phyloP scores from a whole-genome alignment of 73 alveolate genomes.

The Uronychia setigera region DNA sequence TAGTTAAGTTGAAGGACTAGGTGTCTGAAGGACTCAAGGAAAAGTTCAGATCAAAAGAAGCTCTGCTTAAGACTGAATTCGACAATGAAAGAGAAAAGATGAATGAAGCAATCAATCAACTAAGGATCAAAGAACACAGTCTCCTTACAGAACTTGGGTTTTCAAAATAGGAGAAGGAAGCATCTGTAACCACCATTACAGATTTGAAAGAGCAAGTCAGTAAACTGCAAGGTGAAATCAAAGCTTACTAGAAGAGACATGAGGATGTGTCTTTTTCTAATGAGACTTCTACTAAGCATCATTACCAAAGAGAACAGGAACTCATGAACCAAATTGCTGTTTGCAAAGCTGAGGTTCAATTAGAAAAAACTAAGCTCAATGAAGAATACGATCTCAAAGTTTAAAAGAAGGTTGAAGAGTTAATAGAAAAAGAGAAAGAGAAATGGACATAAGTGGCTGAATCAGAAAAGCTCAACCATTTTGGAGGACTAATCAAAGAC shows the following conservation, averaged over 20 bases:
- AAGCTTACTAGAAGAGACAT: not conserved
- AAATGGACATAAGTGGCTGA: not conserved
- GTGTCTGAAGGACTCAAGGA: not conserved
- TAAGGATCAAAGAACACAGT: not conserved
- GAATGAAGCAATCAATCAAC: not conserved
- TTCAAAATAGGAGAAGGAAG: too few relatives aligned
- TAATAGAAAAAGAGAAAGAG: not conserved
- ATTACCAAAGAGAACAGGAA: not conserved
- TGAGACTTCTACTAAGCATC: too few relatives aligned
- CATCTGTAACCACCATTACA: not conserved
- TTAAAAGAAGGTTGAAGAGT: not conserved
- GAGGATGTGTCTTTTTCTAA: not conserved
- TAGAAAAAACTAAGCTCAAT: not conserved
- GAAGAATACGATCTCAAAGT: not conserved
- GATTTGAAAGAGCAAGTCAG: not conserved
- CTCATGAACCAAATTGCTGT: not conserved
- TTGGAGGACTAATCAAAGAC: not conserved
- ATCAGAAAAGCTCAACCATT: not conserved
- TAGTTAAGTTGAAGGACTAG: not conserved
- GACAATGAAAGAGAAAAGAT: not conserved
- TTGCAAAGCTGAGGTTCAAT: not conserved
- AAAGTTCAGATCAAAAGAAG: not conserved
- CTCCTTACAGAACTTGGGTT: too few relatives aligned
- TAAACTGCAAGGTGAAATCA: not conserved
- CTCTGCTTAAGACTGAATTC: not conserved